phyloP scores from a whole-genome alignment of 805 yeast species.

The Hanseniaspora mollemarum region DNA sequence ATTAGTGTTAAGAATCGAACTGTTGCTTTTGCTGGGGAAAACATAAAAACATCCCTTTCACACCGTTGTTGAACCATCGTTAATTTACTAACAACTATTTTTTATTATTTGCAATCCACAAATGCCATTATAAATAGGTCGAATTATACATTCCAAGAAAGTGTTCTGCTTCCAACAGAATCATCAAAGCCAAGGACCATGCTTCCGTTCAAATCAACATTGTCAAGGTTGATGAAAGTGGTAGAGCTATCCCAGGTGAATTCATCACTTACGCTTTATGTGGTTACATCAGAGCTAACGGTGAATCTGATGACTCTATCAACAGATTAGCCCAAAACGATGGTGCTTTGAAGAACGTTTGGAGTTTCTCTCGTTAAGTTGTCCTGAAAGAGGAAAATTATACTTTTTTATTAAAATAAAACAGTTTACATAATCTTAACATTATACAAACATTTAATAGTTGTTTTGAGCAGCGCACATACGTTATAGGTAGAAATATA shows the following conservation, averaged over 20 bases:
- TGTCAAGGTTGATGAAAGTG: conserved; percentile 95
- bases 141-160: conserved; percentile 99
- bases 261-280: conserved; percentile 90
- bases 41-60: too few species aligned
- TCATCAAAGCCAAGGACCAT: conserved; percentile 99
- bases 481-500: conserved; percentile 1
- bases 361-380: conserved; percentile 82
- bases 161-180: conserved; percentile 99
- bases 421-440: not conserved
- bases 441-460: not conserved
- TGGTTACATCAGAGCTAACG: conserved; percentile 97
- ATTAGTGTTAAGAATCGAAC: too few species aligned
- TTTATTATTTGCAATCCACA: not conserved
- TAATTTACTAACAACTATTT: conserved; percentile 21
- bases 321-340: conserved; percentile 99
- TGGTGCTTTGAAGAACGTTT: conserved; percentile 93
- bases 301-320: conserved; percentile 98
- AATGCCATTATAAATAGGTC: conserved; percentile 44
- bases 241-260: conserved; percentile 84
- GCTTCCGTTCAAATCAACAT: conserved; percentile 98
- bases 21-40: too few species aligned
- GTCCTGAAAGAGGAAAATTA: not conserved
- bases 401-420: not conserved
- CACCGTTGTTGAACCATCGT: too few species aligned
- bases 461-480: not conserved